Percentiles rank a stretch among this genome's conserved stretches.
phyloP scores from a whole-genome alignment of 116 monocot genomes.

The Zostera marina region DNA sequence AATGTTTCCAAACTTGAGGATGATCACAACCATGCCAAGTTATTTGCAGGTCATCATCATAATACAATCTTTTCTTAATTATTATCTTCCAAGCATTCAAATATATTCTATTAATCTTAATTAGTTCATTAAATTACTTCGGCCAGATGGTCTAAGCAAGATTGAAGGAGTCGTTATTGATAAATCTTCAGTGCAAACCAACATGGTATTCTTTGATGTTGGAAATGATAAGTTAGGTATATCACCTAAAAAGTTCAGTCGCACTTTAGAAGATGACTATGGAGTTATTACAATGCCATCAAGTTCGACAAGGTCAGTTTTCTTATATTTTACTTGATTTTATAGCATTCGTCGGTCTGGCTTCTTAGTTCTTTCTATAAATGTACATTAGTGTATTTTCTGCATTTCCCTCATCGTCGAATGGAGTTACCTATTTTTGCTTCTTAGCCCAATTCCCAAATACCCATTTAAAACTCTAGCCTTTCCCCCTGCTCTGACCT shows the following conservation, averaged over 20 bases:
- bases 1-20: conserved; percentile 60
- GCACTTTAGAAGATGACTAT: background rate
- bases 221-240: background rate
- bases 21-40: conserved; percentile 75
- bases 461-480: too few species aligned
- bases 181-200: conserved; percentile 3
- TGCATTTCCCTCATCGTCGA: too few species aligned
- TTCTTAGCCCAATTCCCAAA: too few species aligned
- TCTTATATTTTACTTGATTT: too few species aligned
- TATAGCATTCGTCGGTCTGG: background rate
- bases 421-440: too few species aligned
- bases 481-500: too few species aligned
- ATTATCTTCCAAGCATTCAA: background rate
- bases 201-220: conserved; percentile 4
- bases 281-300: conserved; percentile 1
- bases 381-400: background rate
- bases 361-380: background rate
- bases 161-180: background rate
- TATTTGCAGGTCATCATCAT: conserved; percentile 42
- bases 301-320: background rate
- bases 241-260: background rate
- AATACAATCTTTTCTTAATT: background rate
- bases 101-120: background rate
- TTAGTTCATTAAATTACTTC: background rate
- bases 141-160: background rate